Evolutionary conservation across 2,329 filamentous ascomycete genomes (phyloP), one percentile per base, ranked within the genome.

Genomic region (Lachnellula willkommii): DNA sequence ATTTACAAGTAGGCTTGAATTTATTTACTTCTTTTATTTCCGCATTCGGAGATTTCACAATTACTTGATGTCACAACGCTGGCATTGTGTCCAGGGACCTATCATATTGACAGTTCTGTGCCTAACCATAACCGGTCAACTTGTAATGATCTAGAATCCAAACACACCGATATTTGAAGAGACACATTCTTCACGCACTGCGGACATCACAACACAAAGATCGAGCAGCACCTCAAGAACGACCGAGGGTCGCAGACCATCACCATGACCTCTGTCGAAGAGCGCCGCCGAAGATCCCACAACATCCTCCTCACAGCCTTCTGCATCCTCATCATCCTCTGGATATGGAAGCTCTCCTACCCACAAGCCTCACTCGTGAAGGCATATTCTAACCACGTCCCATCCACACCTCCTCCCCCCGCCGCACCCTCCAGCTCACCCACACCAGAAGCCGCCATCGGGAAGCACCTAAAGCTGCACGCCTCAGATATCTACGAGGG

Each of bases 261-360:
- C 5, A 35, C 39, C 5, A 47, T 50, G 26, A n/a, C 24, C n/a
- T n/a, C 28, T 6, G 26, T 60, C 35, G 66, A 68, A 37, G 60
- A 64, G 17, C 62, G 60, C n/a, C 57, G 55, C 37, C 63, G 65
- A 40, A 62, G 50, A 55, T 61, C 58, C 28, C 59, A 62, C 22
- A 65, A 65, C 24, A 59, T 66, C 32, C 36, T 67, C 12, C 55
- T 65, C 17, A 49, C 57, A 20, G 60, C 66, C 3, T 59, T 67
- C 47, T 7, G 62, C 12, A 32, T 63, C 11, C 61, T 68, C 14
- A 40, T 68, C 20, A 14, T 62, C 7, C 59, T 67, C 22, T 68
- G 64, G 64, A 62, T 55, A 1, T 28, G 65, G 24, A 66, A 66
- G 35, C 53, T 68, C 14, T 59, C 52, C 4, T 57, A 58, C 39